Percentiles rank a stretch among this genome's conserved stretches.
Conservation (phyloP, 2,329 filamentous ascomycete species). For the Xylariaceae sp. region DNA sequence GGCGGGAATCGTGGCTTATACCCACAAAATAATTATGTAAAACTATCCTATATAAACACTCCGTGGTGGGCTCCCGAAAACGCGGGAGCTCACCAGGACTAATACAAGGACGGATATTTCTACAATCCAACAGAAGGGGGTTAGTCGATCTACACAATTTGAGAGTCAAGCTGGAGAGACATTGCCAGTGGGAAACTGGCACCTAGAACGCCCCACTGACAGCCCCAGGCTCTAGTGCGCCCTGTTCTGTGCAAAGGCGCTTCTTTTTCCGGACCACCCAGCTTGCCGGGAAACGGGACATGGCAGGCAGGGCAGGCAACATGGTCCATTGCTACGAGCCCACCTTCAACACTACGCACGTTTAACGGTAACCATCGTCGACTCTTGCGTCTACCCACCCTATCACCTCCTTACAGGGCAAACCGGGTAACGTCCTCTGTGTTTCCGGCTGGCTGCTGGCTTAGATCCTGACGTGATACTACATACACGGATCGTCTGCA, state of each 20-base stretch:
- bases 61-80: too few species aligned
- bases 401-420: background rate
- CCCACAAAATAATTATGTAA: too few species aligned
- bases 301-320: too few species aligned
- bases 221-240: background rate
- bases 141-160: background rate
- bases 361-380: too few species aligned
- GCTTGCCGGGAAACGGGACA: background rate
- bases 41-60: too few species aligned
- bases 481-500: background rate
- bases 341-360: too few species aligned
- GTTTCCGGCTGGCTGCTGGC: conserved; percentile 2
- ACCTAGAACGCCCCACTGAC: background rate
- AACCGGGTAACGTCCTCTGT: background rate
- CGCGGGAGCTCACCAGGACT: too few species aligned
- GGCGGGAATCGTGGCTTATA: too few species aligned
- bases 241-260: background rate
- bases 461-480: background rate
- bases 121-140: too few species aligned
- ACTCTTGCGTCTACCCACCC: background rate
- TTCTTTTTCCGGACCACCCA: background rate
- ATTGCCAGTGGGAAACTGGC: background rate
- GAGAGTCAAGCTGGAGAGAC: background rate
- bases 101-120: too few species aligned
- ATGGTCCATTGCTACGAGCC: too few species aligned